phyloP scores from a whole-genome alignment of 257 asterid genomes.

The Ehretia macrophylla region DNA sequence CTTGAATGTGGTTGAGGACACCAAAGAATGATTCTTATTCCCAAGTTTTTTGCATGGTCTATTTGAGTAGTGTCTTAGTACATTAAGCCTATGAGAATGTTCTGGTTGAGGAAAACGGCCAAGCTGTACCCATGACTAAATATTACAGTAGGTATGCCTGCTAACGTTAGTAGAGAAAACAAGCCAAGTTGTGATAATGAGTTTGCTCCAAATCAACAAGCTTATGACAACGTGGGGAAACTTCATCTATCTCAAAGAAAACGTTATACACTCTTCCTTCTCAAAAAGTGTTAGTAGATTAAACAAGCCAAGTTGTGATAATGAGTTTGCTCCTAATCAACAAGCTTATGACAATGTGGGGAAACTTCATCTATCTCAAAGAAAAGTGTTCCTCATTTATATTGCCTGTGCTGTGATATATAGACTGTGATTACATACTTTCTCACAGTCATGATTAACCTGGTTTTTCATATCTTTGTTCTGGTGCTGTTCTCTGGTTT shows the following conservation, averaged over 20 bases:
- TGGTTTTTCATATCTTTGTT: slow-evolving; percentile 19
- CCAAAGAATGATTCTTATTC: too few relatives aligned
- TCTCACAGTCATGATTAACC: slow-evolving; percentile 14
- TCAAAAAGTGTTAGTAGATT: background rate
- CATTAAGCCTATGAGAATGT: too few relatives aligned
- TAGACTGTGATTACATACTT: too few relatives aligned
- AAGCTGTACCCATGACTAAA: background rate
- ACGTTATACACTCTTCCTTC: too few relatives aligned
- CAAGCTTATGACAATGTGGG: background rate
- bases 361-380: background rate
- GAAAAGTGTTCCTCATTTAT: background rate
- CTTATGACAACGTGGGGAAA: background rate
- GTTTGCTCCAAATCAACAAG: background rate
- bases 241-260: background rate
- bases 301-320: too few relatives aligned
- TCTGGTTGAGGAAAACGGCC: background rate
- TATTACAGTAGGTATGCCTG: background rate
- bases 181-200: too few relatives aligned
- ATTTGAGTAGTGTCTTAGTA: too few relatives aligned
- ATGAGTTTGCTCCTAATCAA: background rate
- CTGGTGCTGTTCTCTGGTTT: slow-evolving; percentile 24
- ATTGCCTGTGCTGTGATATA: slow-evolving; percentile 2
- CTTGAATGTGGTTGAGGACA: too few relatives aligned
- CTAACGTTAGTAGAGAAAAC: background rate
- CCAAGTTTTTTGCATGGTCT: too few relatives aligned